Evolutionary conservation across 1,139 yeast genomes (phyloP).

Genomic region (Ogataea hybrid): DNA sequence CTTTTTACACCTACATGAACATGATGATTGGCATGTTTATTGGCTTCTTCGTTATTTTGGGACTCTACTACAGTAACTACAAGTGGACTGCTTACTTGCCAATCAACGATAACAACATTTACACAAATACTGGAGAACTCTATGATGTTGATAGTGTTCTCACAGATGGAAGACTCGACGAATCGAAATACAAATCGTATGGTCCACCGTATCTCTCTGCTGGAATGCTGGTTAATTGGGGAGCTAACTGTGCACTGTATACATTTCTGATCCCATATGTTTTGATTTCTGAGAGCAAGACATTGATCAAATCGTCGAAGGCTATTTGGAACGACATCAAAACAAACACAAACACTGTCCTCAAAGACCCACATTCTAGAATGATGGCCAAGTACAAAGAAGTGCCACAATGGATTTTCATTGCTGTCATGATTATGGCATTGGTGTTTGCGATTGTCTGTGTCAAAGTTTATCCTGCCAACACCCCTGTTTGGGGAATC

Average conservation of each 20-base stretch:
- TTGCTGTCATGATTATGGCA: slow-evolving; percentile 44
- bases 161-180: slow-evolving; percentile 41
- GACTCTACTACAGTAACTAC: slow-evolving; percentile 48
- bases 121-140: slow-evolving; percentile 42
- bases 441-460: slow-evolving; percentile 49
- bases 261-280: slow-evolving; percentile 60
- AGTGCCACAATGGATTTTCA: slow-evolving; percentile 70
- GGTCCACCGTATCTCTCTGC: slow-evolving; percentile 65
- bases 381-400: slow-evolving; percentile 58
- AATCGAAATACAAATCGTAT: slow-evolving; percentile 46
- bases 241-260: slow-evolving; percentile 61
- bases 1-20: slow-evolving; percentile 58
- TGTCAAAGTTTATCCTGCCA: slow-evolving; percentile 45
- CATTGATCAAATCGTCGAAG: not conserved
- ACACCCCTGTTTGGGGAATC: slow-evolving; percentile 56
- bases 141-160: slow-evolving; percentile 49
- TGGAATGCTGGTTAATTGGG: slow-evolving; percentile 59
- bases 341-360: slow-evolving; percentile 17
- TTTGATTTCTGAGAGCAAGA: slow-evolving; percentile 42
- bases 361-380: slow-evolving; percentile 62
- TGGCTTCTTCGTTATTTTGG: slow-evolving; percentile 45
- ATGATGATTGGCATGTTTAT: slow-evolving; percentile 48
- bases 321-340: slow-evolving; percentile 33
- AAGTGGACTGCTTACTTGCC: slow-evolving; percentile 55
- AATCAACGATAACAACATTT: slow-evolving; percentile 41